A percentile compares a stretch with the other conserved stretches of the same genome.
Conservation (phyloP, 2,329 filamentous ascomycete species). For the Epichloe festucae region DNA sequence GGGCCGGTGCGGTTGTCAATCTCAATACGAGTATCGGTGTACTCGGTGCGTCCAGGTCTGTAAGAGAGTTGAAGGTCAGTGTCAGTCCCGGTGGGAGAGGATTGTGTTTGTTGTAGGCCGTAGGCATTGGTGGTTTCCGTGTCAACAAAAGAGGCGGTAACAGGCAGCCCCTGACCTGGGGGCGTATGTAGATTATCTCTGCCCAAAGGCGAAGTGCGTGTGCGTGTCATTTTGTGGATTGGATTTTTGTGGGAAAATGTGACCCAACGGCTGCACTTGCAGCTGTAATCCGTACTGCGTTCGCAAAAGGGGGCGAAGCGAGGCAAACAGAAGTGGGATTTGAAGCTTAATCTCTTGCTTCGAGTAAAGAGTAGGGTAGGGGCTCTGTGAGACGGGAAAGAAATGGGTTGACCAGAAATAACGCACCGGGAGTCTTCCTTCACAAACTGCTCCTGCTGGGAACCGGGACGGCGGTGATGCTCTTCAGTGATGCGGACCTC, state of each 20-base stretch:
- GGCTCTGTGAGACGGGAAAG: not conserved
- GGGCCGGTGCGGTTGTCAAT: slow-evolving; percentile 40
- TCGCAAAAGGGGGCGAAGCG: not conserved
- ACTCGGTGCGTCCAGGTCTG: slow-evolving; percentile 28
- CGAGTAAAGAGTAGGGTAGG: not conserved
- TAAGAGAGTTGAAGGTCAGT: slow-evolving; percentile 7
- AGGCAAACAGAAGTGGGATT: not conserved
- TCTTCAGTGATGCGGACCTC: slow-evolving; percentile 74
- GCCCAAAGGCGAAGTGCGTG: slow-evolving; percentile 5
- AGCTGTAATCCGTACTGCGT: not conserved
- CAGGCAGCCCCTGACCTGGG: slow-evolving; percentile 11
- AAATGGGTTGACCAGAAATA: slow-evolving; percentile 7
- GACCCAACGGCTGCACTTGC: not conserved
- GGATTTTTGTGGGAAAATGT: not conserved
- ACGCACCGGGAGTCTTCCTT: slow-evolving; percentile 43
- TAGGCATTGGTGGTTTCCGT: slow-evolving; percentile 8
- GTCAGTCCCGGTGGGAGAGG: slow-evolving; percentile 3
- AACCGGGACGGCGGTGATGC: slow-evolving; percentile 58
- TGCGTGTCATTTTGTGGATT: not conserved
- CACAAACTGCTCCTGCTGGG: slow-evolving; percentile 38
- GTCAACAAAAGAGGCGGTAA: slow-evolving; percentile 11
- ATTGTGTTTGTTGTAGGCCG: slow-evolving; percentile 14
- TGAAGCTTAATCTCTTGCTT: not conserved
- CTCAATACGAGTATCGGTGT: slow-evolving; percentile 54
- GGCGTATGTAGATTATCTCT: slow-evolving; percentile 7